Base-by-base conservation (phyloP, 805 yeast species). In the Pichia kluyveri region DNA sequence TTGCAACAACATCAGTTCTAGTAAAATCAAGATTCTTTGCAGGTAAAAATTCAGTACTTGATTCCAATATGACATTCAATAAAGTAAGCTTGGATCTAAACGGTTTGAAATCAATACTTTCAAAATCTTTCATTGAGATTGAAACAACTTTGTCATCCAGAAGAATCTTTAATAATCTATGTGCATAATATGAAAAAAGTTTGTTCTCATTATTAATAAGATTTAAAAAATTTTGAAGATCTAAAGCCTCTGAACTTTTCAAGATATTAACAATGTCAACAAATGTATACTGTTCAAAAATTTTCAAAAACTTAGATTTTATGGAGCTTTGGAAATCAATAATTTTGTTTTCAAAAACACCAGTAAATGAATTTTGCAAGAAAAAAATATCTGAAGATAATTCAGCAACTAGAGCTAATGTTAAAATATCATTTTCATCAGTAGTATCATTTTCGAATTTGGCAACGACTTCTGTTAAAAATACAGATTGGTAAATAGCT, bases 1-100 rank as follows among this genome's bases (percentile, higher is more conserved):
- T 88, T 1, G 90, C 78, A 14, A 80, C 80, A n/a, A 77, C 66
- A 47, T 71, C 70, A 53, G 80, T 83, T 53, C 89, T 72, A 10
- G 77, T 54, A 50, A 81, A 71, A 17, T 75, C 81, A 34, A 77
- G 68, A 37, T 67, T 64, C 0, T 63, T 49, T 10, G 71, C 59
- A 0, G 63, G 45, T 1, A 70, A 56, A 34, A 73, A 60, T 30
- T 70, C 71, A 9, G 65, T 62, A 6, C 68, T 51, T 2, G 68
- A 57, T 1, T 66, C 52, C 1, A 71, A 34, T 8, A 74, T 56
- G 11, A 77, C 61, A 2, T 70, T 62, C 7, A 61, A 55, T 40
- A 57, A 69, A 45, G 64, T 54, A 27, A 68, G 76, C 23, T 45
- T 52, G 41, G 59, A 66, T 48, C 54, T 61, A 42, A 66, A 58